Percentiles rank a stretch among this genome's conserved stretches.
Evolutionary conservation across 2,329 filamentous ascomycete genomes (phyloP).

Genomic region (Pseudovirgaria hyperparasitica): DNA sequence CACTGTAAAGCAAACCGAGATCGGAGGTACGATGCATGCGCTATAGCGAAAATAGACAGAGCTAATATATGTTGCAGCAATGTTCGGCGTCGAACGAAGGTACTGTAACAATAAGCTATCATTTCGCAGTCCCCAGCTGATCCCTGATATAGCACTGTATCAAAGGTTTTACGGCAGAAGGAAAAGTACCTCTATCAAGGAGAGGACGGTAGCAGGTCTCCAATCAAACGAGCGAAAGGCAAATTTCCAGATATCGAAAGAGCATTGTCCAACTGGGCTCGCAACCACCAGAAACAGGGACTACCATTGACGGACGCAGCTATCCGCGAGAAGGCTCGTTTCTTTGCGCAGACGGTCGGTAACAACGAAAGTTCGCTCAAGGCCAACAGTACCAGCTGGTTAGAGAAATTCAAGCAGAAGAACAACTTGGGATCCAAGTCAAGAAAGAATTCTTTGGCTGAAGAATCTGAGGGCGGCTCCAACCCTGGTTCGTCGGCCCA

Average conservation of each 20-base stretch:
- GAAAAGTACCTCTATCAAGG: slow-evolving; percentile 82
- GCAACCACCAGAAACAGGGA: slow-evolving; percentile 67
- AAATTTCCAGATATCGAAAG: slow-evolving; percentile 87
- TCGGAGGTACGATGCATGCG: slow-evolving; percentile 52
- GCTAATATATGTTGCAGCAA: slow-evolving; percentile 39
- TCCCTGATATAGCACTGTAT: slow-evolving; percentile 65
- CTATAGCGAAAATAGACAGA: slow-evolving; percentile 1
- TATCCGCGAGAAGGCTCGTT: slow-evolving; percentile 70
- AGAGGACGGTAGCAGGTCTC: slow-evolving; percentile 69
- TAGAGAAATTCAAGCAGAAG: slow-evolving; percentile 93
- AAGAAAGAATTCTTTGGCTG: slow-evolving; percentile 43
- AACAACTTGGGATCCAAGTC: slow-evolving; percentile 49
- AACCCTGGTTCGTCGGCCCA: slow-evolving; percentile 45
- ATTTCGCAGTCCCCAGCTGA: slow-evolving; percentile 3
- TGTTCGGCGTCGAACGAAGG: slow-evolving; percentile 97
- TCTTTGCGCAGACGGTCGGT: slow-evolving; percentile 64
- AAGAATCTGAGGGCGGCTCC: slow-evolving; percentile 55
- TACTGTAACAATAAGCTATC: slow-evolving; percentile 30
- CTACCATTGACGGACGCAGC: slow-evolving; percentile 63
- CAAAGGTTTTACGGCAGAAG: slow-evolving; percentile 87
- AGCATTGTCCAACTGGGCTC: slow-evolving; percentile 75
- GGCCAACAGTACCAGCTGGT: slow-evolving; percentile 62
- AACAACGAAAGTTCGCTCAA: slow-evolving; percentile 60
- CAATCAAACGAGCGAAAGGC: slow-evolving; percentile 69
- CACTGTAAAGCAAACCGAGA: slow-evolving; percentile 86